These are phyloP conservation scores for Ascodesmis nigricans DNA, from an alignment of 495 filamentous ascomycete genomes.

Conservation along the genomic window DNA sequence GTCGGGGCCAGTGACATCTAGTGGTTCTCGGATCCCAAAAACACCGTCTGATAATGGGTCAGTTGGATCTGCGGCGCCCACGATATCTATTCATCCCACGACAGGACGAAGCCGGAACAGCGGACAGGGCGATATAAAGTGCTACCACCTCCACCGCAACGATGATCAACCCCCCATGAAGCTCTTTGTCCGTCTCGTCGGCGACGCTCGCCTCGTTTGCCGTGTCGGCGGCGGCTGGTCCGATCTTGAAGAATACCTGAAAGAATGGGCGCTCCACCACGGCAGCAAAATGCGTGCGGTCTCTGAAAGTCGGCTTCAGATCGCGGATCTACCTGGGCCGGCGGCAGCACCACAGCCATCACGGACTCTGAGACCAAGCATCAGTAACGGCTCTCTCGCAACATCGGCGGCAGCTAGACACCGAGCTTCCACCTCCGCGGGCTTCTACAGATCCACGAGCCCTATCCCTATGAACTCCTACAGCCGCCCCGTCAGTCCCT, in stretches of 20 bases:
- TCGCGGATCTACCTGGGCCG: slow-evolving; percentile 31
- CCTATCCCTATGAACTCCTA: too few species aligned
- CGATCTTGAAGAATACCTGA: slow-evolving; percentile 82
- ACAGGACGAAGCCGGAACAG: slow-evolving; percentile 27
- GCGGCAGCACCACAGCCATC: slow-evolving; percentile 6
- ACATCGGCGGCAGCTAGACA: too few species aligned
- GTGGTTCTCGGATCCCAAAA: too few species aligned
- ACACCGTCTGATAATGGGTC: slow-evolving; percentile 14
- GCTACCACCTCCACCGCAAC: slow-evolving; percentile 77
- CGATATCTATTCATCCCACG: slow-evolving; percentile 41
- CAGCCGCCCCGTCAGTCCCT: too few species aligned
- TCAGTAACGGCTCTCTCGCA: slow-evolving; percentile 9
- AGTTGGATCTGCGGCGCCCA: slow-evolving; percentile 35
- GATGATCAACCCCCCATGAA: slow-evolving; percentile 72
- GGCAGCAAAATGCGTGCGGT: slow-evolving; percentile 25
- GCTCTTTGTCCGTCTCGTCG: slow-evolving; percentile 76
- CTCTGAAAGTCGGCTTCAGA: slow-evolving; percentile 22
- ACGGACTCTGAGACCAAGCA: slow-evolving; percentile 6
- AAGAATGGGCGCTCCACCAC: slow-evolving; percentile 79
- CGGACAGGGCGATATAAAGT: slow-evolving; percentile 47
- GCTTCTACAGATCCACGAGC: too few species aligned
- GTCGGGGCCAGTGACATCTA: slow-evolving; percentile 6
- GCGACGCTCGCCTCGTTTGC: slow-evolving; percentile 91
- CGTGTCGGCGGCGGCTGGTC: slow-evolving; percentile 93
- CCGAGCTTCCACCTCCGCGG: too few species aligned